Conservation (phyloP, 2,329 filamentous ascomycete genomes). For the Alternaria gaisen region DNA sequence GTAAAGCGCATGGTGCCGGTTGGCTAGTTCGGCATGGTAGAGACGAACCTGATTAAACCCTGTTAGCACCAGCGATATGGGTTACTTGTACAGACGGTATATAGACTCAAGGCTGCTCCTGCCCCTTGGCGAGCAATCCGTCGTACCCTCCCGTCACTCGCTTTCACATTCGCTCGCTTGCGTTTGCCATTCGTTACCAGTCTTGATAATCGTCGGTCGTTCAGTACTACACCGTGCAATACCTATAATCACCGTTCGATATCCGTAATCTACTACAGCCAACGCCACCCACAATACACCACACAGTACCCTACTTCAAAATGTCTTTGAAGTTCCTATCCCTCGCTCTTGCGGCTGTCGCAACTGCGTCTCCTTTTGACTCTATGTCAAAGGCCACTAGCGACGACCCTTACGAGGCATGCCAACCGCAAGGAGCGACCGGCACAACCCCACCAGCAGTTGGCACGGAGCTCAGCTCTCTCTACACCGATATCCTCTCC, state of each 20-base stretch:
- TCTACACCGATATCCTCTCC: constrained; percentile 47
- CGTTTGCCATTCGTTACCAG: constrained; percentile 11
- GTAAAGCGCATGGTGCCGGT: constrained; percentile 12
- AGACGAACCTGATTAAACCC: constrained; percentile 8
- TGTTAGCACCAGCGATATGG: constrained; percentile 7
- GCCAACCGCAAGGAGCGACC: constrained; percentile 49
- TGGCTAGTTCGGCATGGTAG: constrained; percentile 6
- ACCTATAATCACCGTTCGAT: neutral
- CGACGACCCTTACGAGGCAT: constrained; percentile 45
- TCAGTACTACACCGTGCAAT: constrained; percentile 18
- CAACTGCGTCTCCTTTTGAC: constrained; percentile 33
- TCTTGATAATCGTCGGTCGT: constrained; percentile 8
- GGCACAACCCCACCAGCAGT: constrained; percentile 41
- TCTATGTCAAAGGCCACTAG: constrained; percentile 32
- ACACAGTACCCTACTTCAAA: neutral
- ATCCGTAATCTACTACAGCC: neutral
- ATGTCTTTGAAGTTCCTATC: constrained; percentile 39
- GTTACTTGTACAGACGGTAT: constrained; percentile 4
- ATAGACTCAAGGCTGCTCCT: constrained; percentile 13
- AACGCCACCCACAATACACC: neutral
- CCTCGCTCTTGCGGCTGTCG: constrained; percentile 36
- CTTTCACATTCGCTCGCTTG: constrained; percentile 12
- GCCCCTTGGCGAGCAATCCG: neutral
- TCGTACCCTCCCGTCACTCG: constrained; percentile 9
- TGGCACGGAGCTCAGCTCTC: constrained; percentile 44